Conservation (phyloP, 305 asterid genomes). For the Solanum hybrid region DNA sequence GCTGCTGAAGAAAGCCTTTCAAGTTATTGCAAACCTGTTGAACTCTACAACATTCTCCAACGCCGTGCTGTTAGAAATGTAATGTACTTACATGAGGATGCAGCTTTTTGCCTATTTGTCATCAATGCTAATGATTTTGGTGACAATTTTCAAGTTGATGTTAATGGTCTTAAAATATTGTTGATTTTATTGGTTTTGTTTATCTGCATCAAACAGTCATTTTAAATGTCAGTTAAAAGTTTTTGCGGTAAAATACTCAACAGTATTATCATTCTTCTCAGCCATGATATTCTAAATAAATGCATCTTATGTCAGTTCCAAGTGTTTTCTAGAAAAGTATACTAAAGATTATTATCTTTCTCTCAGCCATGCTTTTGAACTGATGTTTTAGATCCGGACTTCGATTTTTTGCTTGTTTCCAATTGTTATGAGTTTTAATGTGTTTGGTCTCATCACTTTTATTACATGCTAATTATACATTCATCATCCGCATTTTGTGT, state of each 20-base stretch:
- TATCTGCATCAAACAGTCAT: neutral
- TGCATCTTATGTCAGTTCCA: neutral
- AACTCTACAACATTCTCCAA: conserved; percentile 85
- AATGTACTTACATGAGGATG: neutral
- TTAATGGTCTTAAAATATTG: neutral
- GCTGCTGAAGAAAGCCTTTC: conserved; percentile 97
- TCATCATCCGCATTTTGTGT: neutral
- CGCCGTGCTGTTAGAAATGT: conserved; percentile 84
- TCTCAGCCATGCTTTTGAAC: neutral
- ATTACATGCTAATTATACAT: neutral
- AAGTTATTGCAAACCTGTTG: conserved; percentile 94
- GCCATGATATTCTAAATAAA: neutral
- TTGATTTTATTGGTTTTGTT: neutral
- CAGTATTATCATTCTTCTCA: neutral
- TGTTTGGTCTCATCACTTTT: neutral
- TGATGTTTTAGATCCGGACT: neutral
- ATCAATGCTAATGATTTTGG: neutral
- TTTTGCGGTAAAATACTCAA: neutral
- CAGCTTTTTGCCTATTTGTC: neutral
- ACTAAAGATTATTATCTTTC: neutral
- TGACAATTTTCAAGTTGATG: neutral
- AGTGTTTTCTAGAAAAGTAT: neutral
- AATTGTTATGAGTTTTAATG: neutral
- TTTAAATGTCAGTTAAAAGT: neutral
- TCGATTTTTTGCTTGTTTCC: neutral